Conservation (phyloP, 257 asterid genomes). For the Gynochthodes officinalis region DNA sequence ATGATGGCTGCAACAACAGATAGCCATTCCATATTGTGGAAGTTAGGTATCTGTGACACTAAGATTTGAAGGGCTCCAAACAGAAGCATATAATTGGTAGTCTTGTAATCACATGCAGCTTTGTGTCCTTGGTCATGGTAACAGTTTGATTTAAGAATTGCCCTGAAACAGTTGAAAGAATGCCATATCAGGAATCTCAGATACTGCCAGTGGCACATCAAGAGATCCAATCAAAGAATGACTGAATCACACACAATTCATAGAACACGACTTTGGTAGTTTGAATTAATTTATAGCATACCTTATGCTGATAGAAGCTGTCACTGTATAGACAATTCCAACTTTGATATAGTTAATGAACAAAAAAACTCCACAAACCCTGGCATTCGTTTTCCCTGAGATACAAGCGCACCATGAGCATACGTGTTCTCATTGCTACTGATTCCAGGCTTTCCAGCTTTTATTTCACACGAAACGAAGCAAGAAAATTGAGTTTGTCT, state of each 20-base stretch:
- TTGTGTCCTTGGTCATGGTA: constrained; percentile 69
- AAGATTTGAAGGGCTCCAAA: constrained; percentile 61
- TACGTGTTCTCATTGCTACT: background rate
- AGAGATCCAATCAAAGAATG: background rate
- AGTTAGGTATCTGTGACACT: constrained; percentile 75
- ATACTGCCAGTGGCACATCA: background rate
- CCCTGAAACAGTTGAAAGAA: constrained; percentile 44
- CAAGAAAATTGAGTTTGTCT: background rate
- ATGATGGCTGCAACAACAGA: constrained; percentile 67
- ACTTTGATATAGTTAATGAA: constrained; percentile 40
- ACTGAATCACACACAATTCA: background rate
- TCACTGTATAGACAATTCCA: constrained; percentile 61
- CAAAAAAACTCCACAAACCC: constrained; percentile 49
- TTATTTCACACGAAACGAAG: background rate
- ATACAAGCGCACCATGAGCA: background rate
- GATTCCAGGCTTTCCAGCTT: background rate
- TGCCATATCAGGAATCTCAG: too few relatives aligned
- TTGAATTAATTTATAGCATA: constrained; percentile 13
- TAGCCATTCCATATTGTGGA: constrained; percentile 72
- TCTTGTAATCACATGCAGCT: constrained; percentile 49
- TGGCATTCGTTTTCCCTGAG: constrained; percentile 50
- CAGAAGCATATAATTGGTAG: constrained; percentile 42
- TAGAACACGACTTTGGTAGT: background rate
- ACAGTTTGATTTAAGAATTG: constrained; percentile 72
- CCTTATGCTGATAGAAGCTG: constrained; percentile 62